Evolutionary conservation across 257 asterid genomes (phyloP), one percentile per base, ranked within the genome.

Genomic region (Sherardia arvensis): DNA sequence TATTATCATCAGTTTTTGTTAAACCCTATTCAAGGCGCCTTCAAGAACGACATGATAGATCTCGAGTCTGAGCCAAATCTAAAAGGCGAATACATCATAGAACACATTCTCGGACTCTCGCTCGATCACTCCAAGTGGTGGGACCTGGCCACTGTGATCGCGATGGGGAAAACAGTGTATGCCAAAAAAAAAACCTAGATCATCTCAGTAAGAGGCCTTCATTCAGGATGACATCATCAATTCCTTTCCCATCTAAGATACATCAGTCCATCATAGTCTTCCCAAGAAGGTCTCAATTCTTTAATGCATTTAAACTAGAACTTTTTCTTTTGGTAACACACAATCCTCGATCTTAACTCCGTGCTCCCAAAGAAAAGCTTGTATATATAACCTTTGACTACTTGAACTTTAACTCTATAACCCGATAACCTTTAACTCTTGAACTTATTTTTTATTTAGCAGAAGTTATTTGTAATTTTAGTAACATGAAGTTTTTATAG

Each of bases 21-120:
- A 43, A 43, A n/a, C n/a, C n/a, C 6, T 45, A 47, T 28, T 17
- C 45, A 91, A 95, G 98, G 95, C 5, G 98, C 94, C 9, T 88
- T 80, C 81, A 91, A 91, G 66, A 91, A 91, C 55, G 96, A 91
- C 77, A 79, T 91, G 88, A 71, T 88, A 25, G 96, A 96, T 53
- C 30, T 84, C 18, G 95, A 84, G 67, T 88, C 88, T 18, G 92
- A 85, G 1, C 77, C 84, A 33, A 88, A 80, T 34, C 66, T 91
- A 60, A 76, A 69, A 36, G 98, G 96, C 17, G 92, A 88, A 68
- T 69, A 36, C 27, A 72, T 88, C 28, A 81, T 91, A 5, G 80
- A 72, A 12, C 18, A 79, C 4, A 27, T 83, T 36, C 71, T 91
- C 38, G 96, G 96, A 1, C 62, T 91, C 54, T 69, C 92, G 8